Percentiles rank a stretch among this genome's conserved stretches.
Evolutionary conservation across 768 basidiomycete species (phyloP).

Genomic region (Boletellus ananiceps): DNA sequence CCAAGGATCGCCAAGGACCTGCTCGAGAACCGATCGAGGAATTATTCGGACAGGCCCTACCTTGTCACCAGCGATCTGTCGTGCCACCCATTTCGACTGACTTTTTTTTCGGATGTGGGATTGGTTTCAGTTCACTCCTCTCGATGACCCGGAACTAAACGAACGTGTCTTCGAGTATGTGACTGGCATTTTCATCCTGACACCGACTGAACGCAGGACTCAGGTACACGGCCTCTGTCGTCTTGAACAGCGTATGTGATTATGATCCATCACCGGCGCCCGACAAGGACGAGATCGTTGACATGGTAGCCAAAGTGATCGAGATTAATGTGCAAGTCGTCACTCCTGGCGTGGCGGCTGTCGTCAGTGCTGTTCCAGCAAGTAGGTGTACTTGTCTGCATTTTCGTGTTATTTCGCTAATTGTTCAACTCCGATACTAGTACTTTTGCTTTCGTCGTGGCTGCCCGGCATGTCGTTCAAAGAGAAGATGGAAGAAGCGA

Average conservation of each 20-base stretch:
- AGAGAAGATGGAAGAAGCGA: neutral
- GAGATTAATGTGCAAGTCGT: neutral
- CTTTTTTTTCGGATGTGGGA: conserved; percentile 6
- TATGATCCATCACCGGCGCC: conserved; percentile 12
- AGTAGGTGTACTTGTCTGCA: neutral
- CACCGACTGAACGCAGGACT: neutral
- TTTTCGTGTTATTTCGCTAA: neutral
- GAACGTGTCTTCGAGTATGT: conserved; percentile 33
- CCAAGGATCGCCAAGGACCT: too few species aligned
- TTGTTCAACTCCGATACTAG: neutral
- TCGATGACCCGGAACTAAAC: conserved; percentile 30
- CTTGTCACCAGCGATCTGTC: conserved; percentile 7
- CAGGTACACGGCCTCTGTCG: conserved; percentile 14
- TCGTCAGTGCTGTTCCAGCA: neutral
- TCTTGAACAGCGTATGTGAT: conserved; percentile 14
- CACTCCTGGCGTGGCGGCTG: neutral
- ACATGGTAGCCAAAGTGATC: neutral
- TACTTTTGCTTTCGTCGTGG: conserved; percentile 9
- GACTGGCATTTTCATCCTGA: neutral
- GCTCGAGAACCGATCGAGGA: conserved; percentile 34
- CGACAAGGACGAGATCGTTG: conserved; percentile 6
- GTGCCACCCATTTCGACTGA: neutral
- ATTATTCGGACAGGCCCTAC: conserved; percentile 30
- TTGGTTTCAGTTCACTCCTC: conserved; percentile 11
- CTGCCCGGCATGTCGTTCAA: conserved; percentile 15